Evolutionary conservation across 2,329 filamentous ascomycete genomes (phyloP).

Genomic region (Xylariaceae sp.): DNA sequence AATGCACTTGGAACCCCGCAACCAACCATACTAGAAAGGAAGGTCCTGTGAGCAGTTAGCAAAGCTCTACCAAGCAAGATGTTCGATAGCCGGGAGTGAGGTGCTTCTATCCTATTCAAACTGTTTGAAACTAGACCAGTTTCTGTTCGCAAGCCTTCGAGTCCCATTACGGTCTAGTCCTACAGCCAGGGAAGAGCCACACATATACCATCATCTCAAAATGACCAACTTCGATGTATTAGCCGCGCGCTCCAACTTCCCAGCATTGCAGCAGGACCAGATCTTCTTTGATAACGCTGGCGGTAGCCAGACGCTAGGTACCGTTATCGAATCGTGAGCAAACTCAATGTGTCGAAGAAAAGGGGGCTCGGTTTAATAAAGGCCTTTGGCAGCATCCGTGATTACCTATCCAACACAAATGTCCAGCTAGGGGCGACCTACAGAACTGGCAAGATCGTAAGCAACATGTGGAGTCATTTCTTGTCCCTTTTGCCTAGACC

Average conservation of each 20-base stretch:
- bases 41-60: not conserved
- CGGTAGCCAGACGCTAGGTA: constrained; percentile 69
- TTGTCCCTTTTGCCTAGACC: not conserved
- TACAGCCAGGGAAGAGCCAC: too few species aligned
- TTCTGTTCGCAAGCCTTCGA: constrained; percentile 1
- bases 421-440: constrained; percentile 78
- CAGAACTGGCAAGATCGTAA: constrained; percentile 51
- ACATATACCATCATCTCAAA: not conserved
- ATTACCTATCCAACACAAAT: constrained; percentile 69
- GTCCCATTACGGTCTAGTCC: too few species aligned
- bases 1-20: not conserved
- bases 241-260: constrained; percentile 63
- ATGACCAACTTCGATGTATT: constrained; percentile 55
- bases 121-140: too few species aligned
- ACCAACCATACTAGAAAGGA: not conserved
- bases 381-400: constrained; percentile 53
- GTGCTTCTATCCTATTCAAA: not conserved
- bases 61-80: not conserved
- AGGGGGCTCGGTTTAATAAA: not conserved
- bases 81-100: not conserved
- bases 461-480: not conserved
- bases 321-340: constrained; percentile 67
- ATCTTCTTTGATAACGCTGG: constrained; percentile 80
- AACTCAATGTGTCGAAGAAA: not conserved
- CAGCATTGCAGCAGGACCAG: constrained; percentile 67